phyloP scores from a whole-genome alignment of 2,329 filamentous ascomycete genomes.

The Orbilia javanica region DNA sequence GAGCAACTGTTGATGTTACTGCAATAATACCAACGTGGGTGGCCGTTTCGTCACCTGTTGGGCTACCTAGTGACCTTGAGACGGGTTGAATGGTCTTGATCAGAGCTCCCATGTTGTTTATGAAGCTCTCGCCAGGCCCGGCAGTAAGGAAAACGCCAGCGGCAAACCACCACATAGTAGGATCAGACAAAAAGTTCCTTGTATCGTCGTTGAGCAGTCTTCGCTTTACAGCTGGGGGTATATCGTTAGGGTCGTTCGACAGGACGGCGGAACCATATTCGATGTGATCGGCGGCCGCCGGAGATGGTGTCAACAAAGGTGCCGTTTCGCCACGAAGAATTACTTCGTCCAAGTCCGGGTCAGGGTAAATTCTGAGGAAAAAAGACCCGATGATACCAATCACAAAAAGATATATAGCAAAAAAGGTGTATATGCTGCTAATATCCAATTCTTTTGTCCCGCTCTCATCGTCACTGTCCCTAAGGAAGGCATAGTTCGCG shows the following conservation, averaged over 20 bases:
- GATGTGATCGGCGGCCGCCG: slow-evolving; percentile 66
- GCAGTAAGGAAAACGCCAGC: slow-evolving; percentile 91
- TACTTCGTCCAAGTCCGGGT: slow-evolving; percentile 65
- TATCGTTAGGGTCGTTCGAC: slow-evolving; percentile 70
- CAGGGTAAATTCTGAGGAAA: slow-evolving; percentile 81
- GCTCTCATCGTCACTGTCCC: slow-evolving; percentile 73
- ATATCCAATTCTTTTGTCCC: slow-evolving; percentile 75
- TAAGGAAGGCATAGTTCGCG: slow-evolving; percentile 81
- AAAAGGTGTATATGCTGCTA: slow-evolving; percentile 87
- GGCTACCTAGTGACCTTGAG: slow-evolving; percentile 68
- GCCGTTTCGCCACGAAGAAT: slow-evolving; percentile 49
- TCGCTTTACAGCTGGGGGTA: slow-evolving; percentile 75
- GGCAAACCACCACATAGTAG: slow-evolving; percentile 96
- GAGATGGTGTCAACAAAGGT: slow-evolving; percentile 59
- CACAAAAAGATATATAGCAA: slow-evolving; percentile 77
- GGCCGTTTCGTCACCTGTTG: slow-evolving; percentile 71
- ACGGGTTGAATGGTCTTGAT: slow-evolving; percentile 83
- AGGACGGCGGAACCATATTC: slow-evolving; percentile 67
- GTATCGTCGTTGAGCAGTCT: slow-evolving; percentile 95
- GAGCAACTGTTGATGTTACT: slow-evolving; percentile 87
- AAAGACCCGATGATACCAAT: slow-evolving; percentile 81
- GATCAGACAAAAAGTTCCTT: slow-evolving; percentile 82
- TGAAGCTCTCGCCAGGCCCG: slow-evolving; percentile 95
- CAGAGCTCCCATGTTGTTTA: slow-evolving; percentile 96
- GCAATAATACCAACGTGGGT: slow-evolving; percentile 95